Conservation (phyloP, 2,329 filamentous ascomycete species). For the Diaporthe helianthi region DNA sequence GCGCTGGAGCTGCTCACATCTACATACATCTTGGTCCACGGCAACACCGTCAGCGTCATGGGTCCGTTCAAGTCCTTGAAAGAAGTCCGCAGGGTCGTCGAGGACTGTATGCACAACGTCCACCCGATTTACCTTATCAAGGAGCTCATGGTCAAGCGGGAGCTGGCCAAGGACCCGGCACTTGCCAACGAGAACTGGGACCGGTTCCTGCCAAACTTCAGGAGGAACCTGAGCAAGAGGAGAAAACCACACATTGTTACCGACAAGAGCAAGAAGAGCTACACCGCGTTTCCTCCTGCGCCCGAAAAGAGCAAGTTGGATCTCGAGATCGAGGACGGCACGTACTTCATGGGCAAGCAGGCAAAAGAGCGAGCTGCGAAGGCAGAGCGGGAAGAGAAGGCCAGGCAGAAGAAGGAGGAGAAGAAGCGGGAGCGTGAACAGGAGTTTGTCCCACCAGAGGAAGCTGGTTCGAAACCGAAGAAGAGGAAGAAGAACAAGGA, state of each 20-base stretch:
- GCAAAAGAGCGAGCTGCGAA: constrained; percentile 85
- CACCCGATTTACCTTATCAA: constrained; percentile 86
- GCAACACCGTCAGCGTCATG: constrained; percentile 93
- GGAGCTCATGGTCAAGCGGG: constrained; percentile 85
- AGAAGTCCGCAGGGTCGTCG: constrained; percentile 85
- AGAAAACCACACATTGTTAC: constrained; percentile 83
- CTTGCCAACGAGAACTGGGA: constrained; percentile 92
- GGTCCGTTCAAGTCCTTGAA: constrained; percentile 92
- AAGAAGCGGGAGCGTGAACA: constrained; percentile 84
- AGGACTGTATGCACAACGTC: constrained; percentile 97
- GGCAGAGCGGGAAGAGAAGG: constrained; percentile 82
- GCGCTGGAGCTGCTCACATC: constrained; percentile 90
- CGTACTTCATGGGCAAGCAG: constrained; percentile 94
- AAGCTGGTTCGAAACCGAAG: constrained; percentile 69
- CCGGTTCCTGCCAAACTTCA: constrained; percentile 95
- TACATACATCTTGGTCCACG: constrained; percentile 94
- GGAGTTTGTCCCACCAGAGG: constrained; percentile 87
- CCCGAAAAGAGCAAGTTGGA: constrained; percentile 99
- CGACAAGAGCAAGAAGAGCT: constrained; percentile 92
- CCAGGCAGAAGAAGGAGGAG: constrained; percentile 86
- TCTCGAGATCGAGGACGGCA: constrained; percentile 94
- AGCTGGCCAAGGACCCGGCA: constrained; percentile 80
- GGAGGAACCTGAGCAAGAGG: constrained; percentile 85
- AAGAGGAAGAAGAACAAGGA: constrained; percentile 67
- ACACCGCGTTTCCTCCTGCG: constrained; percentile 95